These are phyloP conservation scores for Paracamarosporium sp. DNA, from an alignment of 2,329 filamentous ascomycete genomes.

Conservation along the genomic window DNA sequence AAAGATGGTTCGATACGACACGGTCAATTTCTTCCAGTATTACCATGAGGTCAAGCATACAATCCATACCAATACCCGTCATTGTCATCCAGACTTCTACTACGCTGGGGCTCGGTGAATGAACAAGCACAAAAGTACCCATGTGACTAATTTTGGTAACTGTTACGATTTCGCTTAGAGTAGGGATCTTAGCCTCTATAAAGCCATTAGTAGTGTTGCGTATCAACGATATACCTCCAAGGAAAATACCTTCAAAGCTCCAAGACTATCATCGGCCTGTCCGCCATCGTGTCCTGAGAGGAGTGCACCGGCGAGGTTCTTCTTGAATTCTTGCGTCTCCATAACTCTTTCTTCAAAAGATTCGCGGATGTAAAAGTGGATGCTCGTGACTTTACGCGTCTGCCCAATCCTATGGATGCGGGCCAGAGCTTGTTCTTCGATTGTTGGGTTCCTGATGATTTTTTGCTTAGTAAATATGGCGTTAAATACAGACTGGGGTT, in stretches of 20 bases:
- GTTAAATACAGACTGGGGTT: background rate
- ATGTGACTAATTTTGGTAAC: too few relatives aligned
- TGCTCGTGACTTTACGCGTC: conserved; percentile 38
- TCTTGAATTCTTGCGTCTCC: conserved; percentile 22
- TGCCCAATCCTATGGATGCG: conserved; percentile 32
- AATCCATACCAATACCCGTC: too few relatives aligned
- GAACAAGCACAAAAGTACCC: too few relatives aligned
- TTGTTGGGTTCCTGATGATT: conserved; percentile 46
- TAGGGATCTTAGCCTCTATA: too few relatives aligned
- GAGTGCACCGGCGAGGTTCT: conserved; percentile 24
- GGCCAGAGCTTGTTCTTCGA: conserved; percentile 54
- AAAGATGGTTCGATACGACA: too few relatives aligned
- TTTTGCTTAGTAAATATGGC: background rate
- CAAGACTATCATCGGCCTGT: conserved; percentile 23
- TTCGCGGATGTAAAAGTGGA: conserved; percentile 48
- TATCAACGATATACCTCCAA: too few relatives aligned
- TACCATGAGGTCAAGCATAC: too few relatives aligned
- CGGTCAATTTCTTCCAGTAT: too few relatives aligned
- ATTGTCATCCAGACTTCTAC: too few relatives aligned
- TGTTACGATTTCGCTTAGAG: too few relatives aligned
- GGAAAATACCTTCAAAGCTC: conserved; percentile 18
- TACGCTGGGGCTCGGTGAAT: too few relatives aligned
- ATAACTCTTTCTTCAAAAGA: conserved; percentile 46
- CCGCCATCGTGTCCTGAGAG: conserved; percentile 21
- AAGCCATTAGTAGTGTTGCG: too few relatives aligned